Evolutionary conservation across 2,329 filamentous ascomycete genomes (phyloP).

Genomic region (Rutstroemia sp.): DNA sequence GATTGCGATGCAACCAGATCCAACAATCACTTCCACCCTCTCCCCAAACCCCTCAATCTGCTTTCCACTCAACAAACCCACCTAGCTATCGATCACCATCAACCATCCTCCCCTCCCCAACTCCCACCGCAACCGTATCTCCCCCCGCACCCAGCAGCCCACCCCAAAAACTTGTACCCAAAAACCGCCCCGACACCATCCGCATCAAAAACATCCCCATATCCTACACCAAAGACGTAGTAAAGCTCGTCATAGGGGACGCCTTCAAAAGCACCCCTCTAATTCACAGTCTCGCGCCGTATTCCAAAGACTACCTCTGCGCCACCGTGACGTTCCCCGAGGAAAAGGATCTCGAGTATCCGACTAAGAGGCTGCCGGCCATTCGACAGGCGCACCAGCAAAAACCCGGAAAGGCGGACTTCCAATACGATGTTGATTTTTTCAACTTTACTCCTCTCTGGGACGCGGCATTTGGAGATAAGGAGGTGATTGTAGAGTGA

Average conservation of each 20-base stretch:
- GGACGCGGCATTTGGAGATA: background rate
- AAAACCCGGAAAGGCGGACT: background rate
- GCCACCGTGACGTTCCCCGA: slow-evolving; percentile 2
- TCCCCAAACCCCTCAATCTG: background rate
- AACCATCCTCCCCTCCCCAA: background rate
- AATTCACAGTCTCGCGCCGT: background rate
- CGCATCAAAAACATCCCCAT: slow-evolving; percentile 3
- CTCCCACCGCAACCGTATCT: background rate
- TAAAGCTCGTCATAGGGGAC: background rate
- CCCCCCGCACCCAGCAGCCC: background rate
- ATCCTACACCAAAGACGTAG: background rate
- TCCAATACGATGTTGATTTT: slow-evolving; percentile 5
- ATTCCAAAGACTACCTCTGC: background rate
- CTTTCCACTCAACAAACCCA: background rate
- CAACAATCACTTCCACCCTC: background rate
- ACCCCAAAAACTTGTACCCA: background rate
- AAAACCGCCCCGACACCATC: slow-evolving; percentile 5
- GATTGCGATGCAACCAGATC: background rate
- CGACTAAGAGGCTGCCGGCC: background rate
- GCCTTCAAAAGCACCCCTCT: background rate
- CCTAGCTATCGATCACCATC: background rate
- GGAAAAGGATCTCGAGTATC: background rate
- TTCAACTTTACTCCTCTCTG: slow-evolving; percentile 1
- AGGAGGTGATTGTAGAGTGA: background rate
- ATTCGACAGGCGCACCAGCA: background rate